Base-by-base conservation (phyloP, 495 filamentous ascomycete species). In the Daldinia caldariorum region DNA sequence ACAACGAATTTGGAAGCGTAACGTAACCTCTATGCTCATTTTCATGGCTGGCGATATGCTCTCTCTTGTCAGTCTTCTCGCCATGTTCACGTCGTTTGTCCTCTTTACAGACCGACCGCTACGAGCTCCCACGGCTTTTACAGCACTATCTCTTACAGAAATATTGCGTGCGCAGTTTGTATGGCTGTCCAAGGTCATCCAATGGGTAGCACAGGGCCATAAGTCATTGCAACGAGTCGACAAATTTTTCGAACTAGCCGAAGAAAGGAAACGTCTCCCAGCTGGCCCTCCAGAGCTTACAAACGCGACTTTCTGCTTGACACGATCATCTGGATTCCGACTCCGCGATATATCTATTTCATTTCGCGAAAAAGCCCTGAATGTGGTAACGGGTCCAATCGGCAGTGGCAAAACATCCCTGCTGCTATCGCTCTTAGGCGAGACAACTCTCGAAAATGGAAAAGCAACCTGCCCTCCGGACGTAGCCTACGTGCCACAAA, bases 381-480 rank as follows among this genome's bases (percentile, higher is more conserved):
- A 58, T 31, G 35, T 58, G 0, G 29, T 58, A 10, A 32, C 55
- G 18, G 55, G 55, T 13, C 22, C 55, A 14, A 32, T 32, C 3
- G 55, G 55, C 3, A 58, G 55, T 18, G 55, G 55, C 18, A 58
- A 58, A 20, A 39, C 55, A 4, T 32, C 22, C 22, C 29, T 58
- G 29, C 29, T 58, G 12, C 35, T 58, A 18, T 58, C 55, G 1
- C 55, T 58, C 18, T 20, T 58, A 5, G 55, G 55, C 1, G 55
- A 58, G n/a, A 58, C 55, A 4, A 41, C 29, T 20, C 34, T 58
- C 5, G 55, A 58, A 58, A 18, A 9, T 5, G 55, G 55, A 13
- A 58, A 20, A 14, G 55, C 55, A 18, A 58, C 55, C 1, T 58
- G 55, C 20, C 55, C 55, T 26, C 55, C 22, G 1, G 55, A 58